These are phyloP conservation scores for Mycena alexandri DNA, from an alignment of 768 basidiomycete genomes.

Conservation along the genomic window DNA sequence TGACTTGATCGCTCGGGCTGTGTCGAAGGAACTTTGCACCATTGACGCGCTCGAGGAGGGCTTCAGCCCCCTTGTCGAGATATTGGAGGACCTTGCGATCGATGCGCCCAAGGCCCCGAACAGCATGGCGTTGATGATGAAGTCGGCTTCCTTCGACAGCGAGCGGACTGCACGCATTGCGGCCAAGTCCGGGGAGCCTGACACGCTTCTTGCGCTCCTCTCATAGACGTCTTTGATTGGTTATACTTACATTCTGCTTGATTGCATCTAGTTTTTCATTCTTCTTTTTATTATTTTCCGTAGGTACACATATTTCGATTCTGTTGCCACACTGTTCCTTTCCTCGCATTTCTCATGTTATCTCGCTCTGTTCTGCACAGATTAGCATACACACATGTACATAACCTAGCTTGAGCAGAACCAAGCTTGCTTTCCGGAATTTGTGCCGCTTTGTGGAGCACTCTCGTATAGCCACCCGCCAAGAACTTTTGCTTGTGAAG, in stretches of 20 bases:
- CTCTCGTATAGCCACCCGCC: too few species aligned
- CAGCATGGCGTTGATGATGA: slow-evolving; percentile 81
- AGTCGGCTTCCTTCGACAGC: slow-evolving; percentile 75
- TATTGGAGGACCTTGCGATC: slow-evolving; percentile 89
- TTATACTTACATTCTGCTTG: slow-evolving; percentile 39
- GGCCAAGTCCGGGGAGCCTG: slow-evolving; percentile 70
- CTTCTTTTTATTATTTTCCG: slow-evolving; percentile 18
- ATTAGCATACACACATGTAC: slow-evolving; percentile 34
- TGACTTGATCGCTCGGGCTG: slow-evolving; percentile 76
- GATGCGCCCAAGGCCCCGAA: slow-evolving; percentile 91
- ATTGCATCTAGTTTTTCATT: slow-evolving; percentile 35
- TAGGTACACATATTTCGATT: slow-evolving; percentile 30
- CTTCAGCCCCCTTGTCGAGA: slow-evolving; percentile 75
- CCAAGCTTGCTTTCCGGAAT: slow-evolving; percentile 32
- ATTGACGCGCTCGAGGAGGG: slow-evolving; percentile 79
- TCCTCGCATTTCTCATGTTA: slow-evolving; percentile 21
- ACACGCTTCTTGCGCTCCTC: slow-evolving; percentile 70
- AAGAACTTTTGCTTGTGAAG: too few species aligned
- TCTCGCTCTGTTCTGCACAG: slow-evolving; percentile 36
- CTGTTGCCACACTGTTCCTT: slow-evolving; percentile 36
- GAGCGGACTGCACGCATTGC: slow-evolving; percentile 68
- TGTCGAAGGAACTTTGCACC: slow-evolving; percentile 71
- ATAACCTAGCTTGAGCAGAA: slow-evolving; percentile 37
- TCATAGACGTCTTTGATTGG: slow-evolving; percentile 58
- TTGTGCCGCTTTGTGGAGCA: slow-evolving; percentile 7